phyloP scores from a whole-genome alignment of 495 filamentous ascomycete genomes.

The Acidomyces sp. region DNA sequence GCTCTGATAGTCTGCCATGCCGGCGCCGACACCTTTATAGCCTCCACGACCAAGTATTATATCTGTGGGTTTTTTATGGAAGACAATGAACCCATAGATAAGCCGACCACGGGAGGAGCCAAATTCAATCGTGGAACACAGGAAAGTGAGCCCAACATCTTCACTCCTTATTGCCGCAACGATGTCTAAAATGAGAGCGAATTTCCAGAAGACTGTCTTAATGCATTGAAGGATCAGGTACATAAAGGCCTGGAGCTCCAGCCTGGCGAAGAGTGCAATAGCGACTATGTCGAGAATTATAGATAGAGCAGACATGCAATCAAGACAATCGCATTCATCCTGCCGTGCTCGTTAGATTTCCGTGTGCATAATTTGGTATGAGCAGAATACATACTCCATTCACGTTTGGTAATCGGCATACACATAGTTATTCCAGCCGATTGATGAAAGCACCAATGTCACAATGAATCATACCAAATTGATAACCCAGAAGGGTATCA shows the following conservation, averaged over 20 bases:
- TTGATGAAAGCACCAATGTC: slow-evolving; percentile 12
- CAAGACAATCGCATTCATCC: slow-evolving; percentile 8
- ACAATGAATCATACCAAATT: slow-evolving; percentile 20
- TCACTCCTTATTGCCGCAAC: not conserved
- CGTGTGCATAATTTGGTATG: not conserved
- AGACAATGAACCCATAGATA: slow-evolving; percentile 27
- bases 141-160: not conserved
- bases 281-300: slow-evolving; percentile 24
- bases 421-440: too few relatives aligned
- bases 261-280: slow-evolving; percentile 23
- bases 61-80: slow-evolving; percentile 25
- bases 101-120: slow-evolving; percentile 24
- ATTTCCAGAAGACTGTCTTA: slow-evolving; percentile 24
- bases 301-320: slow-evolving; percentile 12
- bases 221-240: slow-evolving; percentile 26
- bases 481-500: slow-evolving; percentile 29
- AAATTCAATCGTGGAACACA: not conserved
- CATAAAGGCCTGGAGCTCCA: slow-evolving; percentile 22
- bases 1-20: slow-evolving; percentile 1
- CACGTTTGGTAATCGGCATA: too few relatives aligned
- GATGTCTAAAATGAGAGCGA: slow-evolving; percentile 21
- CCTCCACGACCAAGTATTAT: slow-evolving; percentile 3
- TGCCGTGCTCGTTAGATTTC: slow-evolving; percentile 1
- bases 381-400: not conserved
- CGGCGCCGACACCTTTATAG: slow-evolving; percentile 8